Conservation (phyloP, 208 protist species). For the Acanthamoeba triangularis region DNA sequence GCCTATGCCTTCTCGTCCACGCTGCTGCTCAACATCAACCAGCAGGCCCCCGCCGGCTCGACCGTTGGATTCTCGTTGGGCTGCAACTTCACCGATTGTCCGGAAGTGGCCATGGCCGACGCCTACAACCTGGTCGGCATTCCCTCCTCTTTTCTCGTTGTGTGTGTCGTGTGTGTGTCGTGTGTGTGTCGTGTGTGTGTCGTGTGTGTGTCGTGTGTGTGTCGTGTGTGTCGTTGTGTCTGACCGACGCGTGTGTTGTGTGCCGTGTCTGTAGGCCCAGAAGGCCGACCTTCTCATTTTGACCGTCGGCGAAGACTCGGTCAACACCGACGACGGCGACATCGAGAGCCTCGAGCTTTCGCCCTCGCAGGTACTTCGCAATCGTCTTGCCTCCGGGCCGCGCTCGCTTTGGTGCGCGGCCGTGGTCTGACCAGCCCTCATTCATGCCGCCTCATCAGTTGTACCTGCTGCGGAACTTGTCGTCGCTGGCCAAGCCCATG, state of each 20-base stretch:
- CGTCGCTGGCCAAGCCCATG: conserved; percentile 53
- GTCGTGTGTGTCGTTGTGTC: not conserved
- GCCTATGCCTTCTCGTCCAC: not conserved
- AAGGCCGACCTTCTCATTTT: conserved; percentile 33
- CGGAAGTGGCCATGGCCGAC: not conserved
- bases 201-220: not conserved
- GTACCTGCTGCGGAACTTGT: conserved; percentile 1
- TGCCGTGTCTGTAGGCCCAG: not conserved
- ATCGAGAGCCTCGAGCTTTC: conserved; percentile 21
- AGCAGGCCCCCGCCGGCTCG: not conserved
- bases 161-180: not conserved
- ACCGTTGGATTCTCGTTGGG: conserved; percentile 6
- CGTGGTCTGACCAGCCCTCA: not conserved
- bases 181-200: not conserved
- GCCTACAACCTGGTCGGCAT: conserved; percentile 1
- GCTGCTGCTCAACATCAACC: conserved; percentile 48
- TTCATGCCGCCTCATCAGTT: not conserved
- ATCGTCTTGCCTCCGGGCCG: not conserved
- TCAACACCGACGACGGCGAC: not conserved
- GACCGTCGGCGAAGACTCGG: not conserved
- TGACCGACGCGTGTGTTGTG: not conserved
- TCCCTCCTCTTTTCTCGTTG: not conserved
- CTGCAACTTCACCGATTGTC: conserved; percentile 9
- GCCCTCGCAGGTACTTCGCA: not conserved
- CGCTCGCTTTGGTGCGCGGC: not conserved